Conservation (phyloP, 495 filamentous ascomycete genomes). For the Niebla homalea region DNA sequence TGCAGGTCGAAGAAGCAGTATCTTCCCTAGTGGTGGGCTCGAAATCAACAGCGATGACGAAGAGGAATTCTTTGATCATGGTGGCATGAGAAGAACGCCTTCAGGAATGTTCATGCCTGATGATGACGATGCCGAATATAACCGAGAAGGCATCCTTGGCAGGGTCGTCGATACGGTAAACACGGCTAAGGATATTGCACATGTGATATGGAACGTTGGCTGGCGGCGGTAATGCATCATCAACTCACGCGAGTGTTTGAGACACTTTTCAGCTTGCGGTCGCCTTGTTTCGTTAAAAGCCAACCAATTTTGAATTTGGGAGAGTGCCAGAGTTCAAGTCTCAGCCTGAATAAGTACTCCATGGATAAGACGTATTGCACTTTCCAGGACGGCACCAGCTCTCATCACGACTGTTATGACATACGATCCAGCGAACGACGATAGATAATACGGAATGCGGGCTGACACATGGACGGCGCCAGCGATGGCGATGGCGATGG, state of each 20-base stretch:
- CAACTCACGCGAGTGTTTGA: background rate
- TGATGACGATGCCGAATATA: slow-evolving; percentile 51
- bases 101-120: slow-evolving; percentile 83
- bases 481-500: no score
- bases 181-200: slow-evolving; percentile 87
- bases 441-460: no score
- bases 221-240: slow-evolving; percentile 55
- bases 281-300: no score
- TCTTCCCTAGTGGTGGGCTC: slow-evolving; percentile 7
- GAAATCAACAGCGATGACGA: slow-evolving; percentile 8
- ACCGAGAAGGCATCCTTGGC: slow-evolving; percentile 53
- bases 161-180: slow-evolving; percentile 88
- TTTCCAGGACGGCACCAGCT: no score
- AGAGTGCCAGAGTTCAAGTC: no score
- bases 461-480: no score
- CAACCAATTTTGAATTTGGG: no score
- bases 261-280: no score
- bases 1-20: slow-evolving; percentile 12
- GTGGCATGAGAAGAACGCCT: slow-evolving; percentile 53
- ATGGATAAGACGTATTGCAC: no score
- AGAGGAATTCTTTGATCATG: slow-evolving; percentile 23
- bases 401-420: no score
- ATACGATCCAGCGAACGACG: no score
- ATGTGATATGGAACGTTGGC: slow-evolving; percentile 96
- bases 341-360: no score